These are phyloP conservation scores for Bauhinia variegata DNA, from an alignment of 306 rosid genomes.

Conservation along the genomic window DNA sequence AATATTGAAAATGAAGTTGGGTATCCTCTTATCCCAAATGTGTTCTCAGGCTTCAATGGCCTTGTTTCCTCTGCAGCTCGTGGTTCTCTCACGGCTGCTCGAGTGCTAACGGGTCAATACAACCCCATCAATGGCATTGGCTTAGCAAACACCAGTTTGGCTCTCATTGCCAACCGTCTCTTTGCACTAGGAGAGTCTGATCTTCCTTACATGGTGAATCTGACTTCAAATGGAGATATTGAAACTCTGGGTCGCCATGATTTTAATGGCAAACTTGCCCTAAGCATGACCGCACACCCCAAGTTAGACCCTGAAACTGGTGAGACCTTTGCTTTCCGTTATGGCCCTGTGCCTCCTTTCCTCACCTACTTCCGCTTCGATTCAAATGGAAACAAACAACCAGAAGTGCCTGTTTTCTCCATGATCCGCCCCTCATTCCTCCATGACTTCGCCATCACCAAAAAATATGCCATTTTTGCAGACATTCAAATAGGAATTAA, in stretches of 20 bases:
- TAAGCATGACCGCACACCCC: constrained; percentile 91
- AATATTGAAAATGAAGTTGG: constrained; percentile 70
- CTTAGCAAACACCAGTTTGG: constrained; percentile 76
- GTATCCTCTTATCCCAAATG: constrained; percentile 64
- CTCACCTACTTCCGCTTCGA: constrained; percentile 74
- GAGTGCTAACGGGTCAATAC: constrained; percentile 61
- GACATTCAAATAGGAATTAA: constrained; percentile 84
- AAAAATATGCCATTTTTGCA: constrained; percentile 64
- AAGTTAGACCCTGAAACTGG: constrained; percentile 66
- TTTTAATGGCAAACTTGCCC: constrained; percentile 63
- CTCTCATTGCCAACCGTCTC: constrained; percentile 60
- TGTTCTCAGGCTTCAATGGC: constrained; percentile 71
- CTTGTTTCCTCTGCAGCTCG: constrained; percentile 74
- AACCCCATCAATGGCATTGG: constrained; percentile 81
- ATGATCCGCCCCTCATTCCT: constrained; percentile 63
- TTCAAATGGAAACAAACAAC: constrained; percentile 48
- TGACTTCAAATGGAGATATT: constrained; percentile 57
- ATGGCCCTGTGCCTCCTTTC: constrained; percentile 77
- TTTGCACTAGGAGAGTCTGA: constrained; percentile 84
- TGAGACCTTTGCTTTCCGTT: constrained; percentile 82
- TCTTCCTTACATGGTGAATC: constrained; percentile 58
- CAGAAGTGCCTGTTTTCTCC: constrained; percentile 82
- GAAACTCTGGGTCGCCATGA: constrained; percentile 63
- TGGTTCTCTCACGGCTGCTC: constrained; percentile 60
- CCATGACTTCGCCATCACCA: constrained; percentile 85